These are phyloP conservation scores for Peterozyma toletana DNA, from an alignment of 805 yeast species.

Conservation along the genomic window DNA sequence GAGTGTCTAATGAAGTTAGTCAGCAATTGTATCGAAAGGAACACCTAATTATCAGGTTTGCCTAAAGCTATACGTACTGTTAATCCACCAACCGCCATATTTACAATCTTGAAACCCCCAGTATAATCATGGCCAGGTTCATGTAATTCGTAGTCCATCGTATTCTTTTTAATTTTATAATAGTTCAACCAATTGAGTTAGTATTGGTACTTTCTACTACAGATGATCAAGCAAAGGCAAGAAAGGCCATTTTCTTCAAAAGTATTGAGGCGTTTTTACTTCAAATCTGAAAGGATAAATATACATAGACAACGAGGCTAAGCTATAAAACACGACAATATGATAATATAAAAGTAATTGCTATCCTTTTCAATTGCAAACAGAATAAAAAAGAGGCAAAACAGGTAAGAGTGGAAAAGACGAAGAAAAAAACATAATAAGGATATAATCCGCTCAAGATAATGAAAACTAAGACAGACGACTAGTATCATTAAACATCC, in stretches of 20 bases:
- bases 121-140: conserved; percentile 34
- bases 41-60: not conserved
- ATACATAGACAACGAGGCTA: not conserved
- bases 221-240: no score
- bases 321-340: no score
- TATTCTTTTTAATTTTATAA: not conserved
- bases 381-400: not conserved
- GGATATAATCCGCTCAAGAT: conserved; percentile 9
- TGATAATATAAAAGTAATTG: no score
- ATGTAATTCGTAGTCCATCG: conserved; percentile 34
- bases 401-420: conserved; percentile 1
- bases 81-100: conserved; percentile 47
- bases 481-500: not conserved
- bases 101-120: conserved; percentile 41
- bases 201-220: no score
- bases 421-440: conserved; percentile 5
- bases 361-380: no score
- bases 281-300: no score
- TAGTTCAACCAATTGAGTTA: no score
- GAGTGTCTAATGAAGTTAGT: conserved; percentile 23
- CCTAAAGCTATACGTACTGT: conserved; percentile 30
- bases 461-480: conserved; percentile 12
- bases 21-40: not conserved
- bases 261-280: no score
- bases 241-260: no score